A percentile compares a stretch with the other conserved stretches of the same genome.
These are phyloP conservation scores for Lotmaria passim DNA, from an alignment of 208 protist species.

Conservation along the genomic window DNA sequence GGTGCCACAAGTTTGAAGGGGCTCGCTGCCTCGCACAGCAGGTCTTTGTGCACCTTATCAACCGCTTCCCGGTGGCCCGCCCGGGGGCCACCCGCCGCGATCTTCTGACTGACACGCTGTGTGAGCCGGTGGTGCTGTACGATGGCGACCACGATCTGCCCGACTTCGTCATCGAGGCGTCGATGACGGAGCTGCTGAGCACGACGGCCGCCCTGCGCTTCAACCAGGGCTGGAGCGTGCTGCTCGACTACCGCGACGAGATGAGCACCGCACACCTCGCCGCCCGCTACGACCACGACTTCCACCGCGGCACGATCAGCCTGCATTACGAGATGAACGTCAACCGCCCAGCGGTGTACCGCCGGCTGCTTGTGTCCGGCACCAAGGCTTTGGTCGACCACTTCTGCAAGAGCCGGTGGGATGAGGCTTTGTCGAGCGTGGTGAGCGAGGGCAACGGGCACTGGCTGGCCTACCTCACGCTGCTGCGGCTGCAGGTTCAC, in stretches of 20 bases:
- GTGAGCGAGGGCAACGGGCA: conserved; percentile 34
- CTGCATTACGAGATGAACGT: conserved; percentile 85
- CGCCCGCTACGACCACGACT: conserved; percentile 64
- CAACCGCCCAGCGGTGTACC: conserved; percentile 66
- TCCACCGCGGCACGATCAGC: conserved; percentile 69
- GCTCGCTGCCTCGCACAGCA: conserved; percentile 86
- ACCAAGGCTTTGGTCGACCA: conserved; percentile 72
- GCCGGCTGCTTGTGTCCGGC: conserved; percentile 69
- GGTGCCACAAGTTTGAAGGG: conserved; percentile 81
- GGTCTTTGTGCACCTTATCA: conserved; percentile 88
- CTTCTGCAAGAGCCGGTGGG: conserved; percentile 50
- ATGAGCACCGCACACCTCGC: conserved; percentile 52
- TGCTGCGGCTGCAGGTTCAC: conserved; percentile 68
- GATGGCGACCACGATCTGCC: conserved; percentile 49
- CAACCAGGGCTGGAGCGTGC: conserved; percentile 85
- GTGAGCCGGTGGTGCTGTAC: conserved; percentile 47
- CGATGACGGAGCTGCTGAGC: conserved; percentile 44
- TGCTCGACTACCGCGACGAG: conserved; percentile 70
- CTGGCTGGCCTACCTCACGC: conserved; percentile 60
- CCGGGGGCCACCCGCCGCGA: conserved; percentile 43
- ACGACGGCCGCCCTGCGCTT: conserved; percentile 69
- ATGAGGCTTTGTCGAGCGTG: conserved; percentile 20
- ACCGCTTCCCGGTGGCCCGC: conserved; percentile 66
- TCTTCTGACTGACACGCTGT: conserved; percentile 23
- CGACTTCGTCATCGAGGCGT: conserved; percentile 34